These are phyloP conservation scores for Globisporangium yorkense DNA, from an alignment of 352 stramenopile species.

Conservation along the genomic window DNA sequence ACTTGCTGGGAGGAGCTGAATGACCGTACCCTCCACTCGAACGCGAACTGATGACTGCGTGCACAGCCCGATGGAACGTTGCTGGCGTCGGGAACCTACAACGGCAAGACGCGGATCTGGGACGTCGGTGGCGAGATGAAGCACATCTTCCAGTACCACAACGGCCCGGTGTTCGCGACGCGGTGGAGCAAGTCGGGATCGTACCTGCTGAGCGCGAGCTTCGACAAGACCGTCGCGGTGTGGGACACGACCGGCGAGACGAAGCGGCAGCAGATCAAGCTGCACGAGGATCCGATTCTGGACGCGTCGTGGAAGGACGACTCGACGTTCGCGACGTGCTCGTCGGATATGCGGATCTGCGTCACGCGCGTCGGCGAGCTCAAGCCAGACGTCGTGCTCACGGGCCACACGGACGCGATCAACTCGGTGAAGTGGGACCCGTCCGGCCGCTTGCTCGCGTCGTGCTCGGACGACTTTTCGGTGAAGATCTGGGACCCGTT, in stretches of 20 bases:
- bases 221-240: conserved; percentile 83
- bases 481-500: conserved; percentile 95
- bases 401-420: conserved; percentile 95
- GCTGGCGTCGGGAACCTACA: conserved; percentile 94
- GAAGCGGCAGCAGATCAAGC: conserved; percentile 94
- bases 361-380: conserved; percentile 84
- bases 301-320: conserved; percentile 94
- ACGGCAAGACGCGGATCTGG: conserved; percentile 89
- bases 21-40: neutral
- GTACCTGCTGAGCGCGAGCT: conserved; percentile 74
- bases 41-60: conserved; percentile 1
- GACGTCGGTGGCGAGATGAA: conserved; percentile 69
- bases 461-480: conserved; percentile 97
- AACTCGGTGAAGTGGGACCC: conserved; percentile 99
- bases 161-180: conserved; percentile 80
- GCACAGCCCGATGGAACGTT: conserved; percentile 81
- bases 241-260: conserved; percentile 83
- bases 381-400: conserved; percentile 77
- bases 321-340: conserved; percentile 92
- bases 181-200: conserved; percentile 76
- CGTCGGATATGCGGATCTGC: conserved; percentile 90
- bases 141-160: conserved; percentile 80
- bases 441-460: conserved; percentile 90
- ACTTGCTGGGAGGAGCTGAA: neutral
- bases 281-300: conserved; percentile 85